Conservation (phyloP, 352 stramenopile genomes). For the Thraustochytrium sp. region DNA sequence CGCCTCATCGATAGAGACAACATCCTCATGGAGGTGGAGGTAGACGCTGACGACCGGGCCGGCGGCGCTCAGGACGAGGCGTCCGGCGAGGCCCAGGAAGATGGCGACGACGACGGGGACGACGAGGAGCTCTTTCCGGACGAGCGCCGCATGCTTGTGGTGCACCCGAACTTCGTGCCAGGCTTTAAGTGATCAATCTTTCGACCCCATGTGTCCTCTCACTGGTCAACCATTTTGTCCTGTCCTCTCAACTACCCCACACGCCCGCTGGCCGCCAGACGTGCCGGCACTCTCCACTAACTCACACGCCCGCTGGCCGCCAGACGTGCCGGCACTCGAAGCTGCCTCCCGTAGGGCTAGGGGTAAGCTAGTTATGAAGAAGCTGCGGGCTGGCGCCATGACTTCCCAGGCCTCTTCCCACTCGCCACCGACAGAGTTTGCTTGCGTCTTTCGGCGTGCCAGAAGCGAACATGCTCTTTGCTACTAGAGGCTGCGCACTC, state of each 20-base stretch:
- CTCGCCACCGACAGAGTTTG: too few relatives aligned
- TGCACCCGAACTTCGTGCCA: conserved; percentile 32
- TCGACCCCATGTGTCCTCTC: background rate
- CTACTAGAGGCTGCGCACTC: too few relatives aligned
- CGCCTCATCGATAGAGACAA: conserved; percentile 64
- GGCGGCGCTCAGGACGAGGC: background rate
- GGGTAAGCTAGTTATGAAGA: too few relatives aligned
- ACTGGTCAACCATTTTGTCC: background rate
- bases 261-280: background rate
- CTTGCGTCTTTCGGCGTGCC: too few relatives aligned
- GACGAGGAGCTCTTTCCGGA: conserved; percentile 12
- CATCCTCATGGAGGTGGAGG: conserved; percentile 43
- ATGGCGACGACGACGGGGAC: conserved; percentile 12
- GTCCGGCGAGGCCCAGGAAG: background rate
- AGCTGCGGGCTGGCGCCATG: too few relatives aligned
- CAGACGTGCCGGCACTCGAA: background rate
- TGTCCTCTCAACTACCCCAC: background rate
- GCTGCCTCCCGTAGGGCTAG: too few relatives aligned
- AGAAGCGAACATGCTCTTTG: too few relatives aligned
- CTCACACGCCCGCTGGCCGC: background rate
- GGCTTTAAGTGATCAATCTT: background rate
- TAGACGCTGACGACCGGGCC: background rate
- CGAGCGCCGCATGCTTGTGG: conserved; percentile 27
- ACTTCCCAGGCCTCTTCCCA: too few relatives aligned
- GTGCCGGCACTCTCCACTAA: background rate